Evolutionary conservation across 2,329 filamentous ascomycete species (phyloP), one percentile per base, ranked within the genome.

Genomic region (Arthrobotrys megalospora): DNA sequence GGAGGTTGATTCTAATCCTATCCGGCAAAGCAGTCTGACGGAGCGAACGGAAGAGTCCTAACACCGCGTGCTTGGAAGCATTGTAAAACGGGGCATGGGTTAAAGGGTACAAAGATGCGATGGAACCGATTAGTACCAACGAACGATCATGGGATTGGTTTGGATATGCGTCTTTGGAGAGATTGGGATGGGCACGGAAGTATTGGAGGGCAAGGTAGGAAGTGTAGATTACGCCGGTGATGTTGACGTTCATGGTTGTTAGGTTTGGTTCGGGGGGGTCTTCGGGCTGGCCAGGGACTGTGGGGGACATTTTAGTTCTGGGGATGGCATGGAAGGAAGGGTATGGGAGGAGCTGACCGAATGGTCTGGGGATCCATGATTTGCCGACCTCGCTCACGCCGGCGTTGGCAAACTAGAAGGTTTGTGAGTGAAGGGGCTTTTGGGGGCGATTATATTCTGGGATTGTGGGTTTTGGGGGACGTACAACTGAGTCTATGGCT

Each of bases 141-240:
- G 90, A 89, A 38, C 89, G 85, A 82, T 91, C 90, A 34, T 86
- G 36, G 81, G 82, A 41, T 82, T 81, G 47, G 84, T 76, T 66
- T 79, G 83, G 75, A 84, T 84, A 6, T 81, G 80, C 48, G 79
- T 81, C 43, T 6, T 21, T 43, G 10, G 32, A 0, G 10, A 79
- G 48, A 24, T 73, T 32, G 52, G 81, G 63, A 80, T 89, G 89
- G 69, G 84, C 84, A 1, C 85, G 85, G 5, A 91, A 86, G 83
- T 87, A 90, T 84, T 88, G 89, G 63, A 90, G 86, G 0, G 89
- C 90, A 47, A 92, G 86, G 81, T 92, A 89, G 0, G 87, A 86
- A 0, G 91, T 92, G 84, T 91, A 92, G 73, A 90, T 84, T 45
- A 90, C 88, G 11, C 90, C 91, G 0, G 85, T 88, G 79, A 91